Conservation (phyloP, 768 basidiomycete species). For the Boletus tomentosulus region DNA sequence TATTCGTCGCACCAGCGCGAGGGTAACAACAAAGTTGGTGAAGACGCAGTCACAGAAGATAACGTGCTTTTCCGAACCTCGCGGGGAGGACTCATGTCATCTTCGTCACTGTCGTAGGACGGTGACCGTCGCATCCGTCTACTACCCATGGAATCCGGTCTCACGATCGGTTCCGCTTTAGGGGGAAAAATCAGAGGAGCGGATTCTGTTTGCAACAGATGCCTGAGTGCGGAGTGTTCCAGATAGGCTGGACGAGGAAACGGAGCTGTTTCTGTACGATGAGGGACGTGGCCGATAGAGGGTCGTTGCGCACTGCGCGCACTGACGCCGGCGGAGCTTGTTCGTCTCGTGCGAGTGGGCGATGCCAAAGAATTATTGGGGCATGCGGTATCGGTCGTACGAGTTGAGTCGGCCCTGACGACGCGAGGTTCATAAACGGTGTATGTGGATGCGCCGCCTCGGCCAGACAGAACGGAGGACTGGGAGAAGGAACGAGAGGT, state of each 20-base stretch:
- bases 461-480: constrained; percentile 29
- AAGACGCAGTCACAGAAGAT: constrained; percentile 18
- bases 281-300: constrained; percentile 28
- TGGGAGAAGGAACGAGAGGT: constrained; percentile 44
- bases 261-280: constrained; percentile 29
- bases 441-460: constrained; percentile 29
- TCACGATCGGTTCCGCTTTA: constrained; percentile 31
- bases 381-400: constrained; percentile 41
- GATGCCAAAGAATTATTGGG: constrained; percentile 36
- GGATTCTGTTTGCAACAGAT: constrained; percentile 57
- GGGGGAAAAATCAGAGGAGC: constrained; percentile 35
- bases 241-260: constrained; percentile 74
- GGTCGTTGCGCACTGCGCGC: constrained; percentile 22
- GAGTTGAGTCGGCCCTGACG: constrained; percentile 52
- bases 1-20: constrained; percentile 77
- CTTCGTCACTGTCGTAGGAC: constrained; percentile 63
- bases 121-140: constrained; percentile 36
- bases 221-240: constrained; percentile 68
- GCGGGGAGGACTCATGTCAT: constrained; percentile 51
- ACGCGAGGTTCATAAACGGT: constrained; percentile 60
- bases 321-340: constrained; percentile 36
- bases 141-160: constrained; percentile 17
- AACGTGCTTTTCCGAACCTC: constrained; percentile 29
- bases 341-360: constrained; percentile 45
- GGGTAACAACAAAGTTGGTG: constrained; percentile 56